These are phyloP conservation scores for Barnettozyma botsteinii DNA, from an alignment of 805 yeast genomes.

Conservation along the genomic window DNA sequence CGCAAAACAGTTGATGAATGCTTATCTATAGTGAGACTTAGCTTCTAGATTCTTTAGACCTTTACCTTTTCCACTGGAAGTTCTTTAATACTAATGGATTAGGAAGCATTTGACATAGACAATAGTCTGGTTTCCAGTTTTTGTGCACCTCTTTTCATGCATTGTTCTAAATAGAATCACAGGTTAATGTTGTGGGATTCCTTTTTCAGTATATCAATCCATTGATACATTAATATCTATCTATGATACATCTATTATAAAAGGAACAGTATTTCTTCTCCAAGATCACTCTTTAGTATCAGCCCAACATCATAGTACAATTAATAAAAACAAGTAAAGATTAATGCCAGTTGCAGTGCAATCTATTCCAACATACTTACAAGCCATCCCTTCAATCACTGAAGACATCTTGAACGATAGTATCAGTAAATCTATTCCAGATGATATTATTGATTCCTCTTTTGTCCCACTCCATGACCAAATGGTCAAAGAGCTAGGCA, in stretches of 20 bases:
- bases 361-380: conserved; percentile 2
- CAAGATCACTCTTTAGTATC: not conserved
- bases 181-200: no score
- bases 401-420: conserved; percentile 8
- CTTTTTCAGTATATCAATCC: conserved; percentile 3
- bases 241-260: not conserved
- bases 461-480: conserved; percentile 6
- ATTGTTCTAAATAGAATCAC: no score
- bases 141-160: no score
- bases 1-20: no score
- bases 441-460: conserved; percentile 3
- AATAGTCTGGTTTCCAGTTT: no score
- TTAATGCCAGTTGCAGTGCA: conserved; percentile 6
- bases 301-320: no score
- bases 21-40: not conserved
- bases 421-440: conserved; percentile 4
- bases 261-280: not conserved
- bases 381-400: conserved; percentile 8
- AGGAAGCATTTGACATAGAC: not conserved
- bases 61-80: no score
- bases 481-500: conserved; percentile 16
- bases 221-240: not conserved
- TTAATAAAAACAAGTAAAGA: no score
- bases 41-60: not conserved
- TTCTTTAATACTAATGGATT: not conserved